Percentiles rank a stretch among this genome's conserved stretches.
Conservation (phyloP, 2,329 filamentous ascomycete species). For the Emericellopsis atlantica region DNA sequence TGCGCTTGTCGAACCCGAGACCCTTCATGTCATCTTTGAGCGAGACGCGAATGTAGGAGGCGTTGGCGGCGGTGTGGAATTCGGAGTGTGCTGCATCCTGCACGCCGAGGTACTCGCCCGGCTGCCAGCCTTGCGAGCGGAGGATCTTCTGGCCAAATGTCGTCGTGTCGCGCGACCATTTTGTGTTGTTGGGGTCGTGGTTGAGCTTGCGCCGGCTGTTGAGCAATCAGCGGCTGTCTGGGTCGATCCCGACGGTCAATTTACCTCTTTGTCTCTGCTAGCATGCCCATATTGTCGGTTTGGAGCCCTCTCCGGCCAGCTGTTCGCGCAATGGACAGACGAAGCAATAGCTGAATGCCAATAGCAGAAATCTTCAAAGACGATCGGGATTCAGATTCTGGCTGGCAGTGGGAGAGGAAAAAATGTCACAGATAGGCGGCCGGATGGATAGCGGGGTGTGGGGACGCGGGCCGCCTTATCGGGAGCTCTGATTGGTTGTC, state of each 20-base stretch:
- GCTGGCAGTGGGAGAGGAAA: constrained; percentile 7
- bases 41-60: constrained; percentile 72
- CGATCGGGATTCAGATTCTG: background rate
- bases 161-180: constrained; percentile 72
- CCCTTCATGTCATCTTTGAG: constrained; percentile 89
- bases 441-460: constrained; percentile 9
- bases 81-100: constrained; percentile 62
- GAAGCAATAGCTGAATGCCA: background rate
- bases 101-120: constrained; percentile 71
- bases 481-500: constrained; percentile 10
- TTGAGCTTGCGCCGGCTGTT: constrained; percentile 53
- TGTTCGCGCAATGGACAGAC: background rate
- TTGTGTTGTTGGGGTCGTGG: constrained; percentile 89
- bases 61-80: constrained; percentile 67
- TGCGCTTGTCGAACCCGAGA: constrained; percentile 67
- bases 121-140: constrained; percentile 78
- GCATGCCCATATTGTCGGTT: constrained; percentile 18
- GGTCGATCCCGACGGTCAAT: background rate
- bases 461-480: constrained; percentile 10
- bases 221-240: background rate
- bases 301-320: background rate
- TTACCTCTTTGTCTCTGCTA: constrained; percentile 22
- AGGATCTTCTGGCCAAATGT: constrained; percentile 87
- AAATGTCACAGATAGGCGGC: constrained; percentile 11
- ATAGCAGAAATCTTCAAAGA: background rate